A percentile compares a stretch with the other conserved stretches of the same genome.
Evolutionary conservation across 495 filamentous ascomycete genomes (phyloP).

Genomic region (Penicillium macrosclerotiorum): DNA sequence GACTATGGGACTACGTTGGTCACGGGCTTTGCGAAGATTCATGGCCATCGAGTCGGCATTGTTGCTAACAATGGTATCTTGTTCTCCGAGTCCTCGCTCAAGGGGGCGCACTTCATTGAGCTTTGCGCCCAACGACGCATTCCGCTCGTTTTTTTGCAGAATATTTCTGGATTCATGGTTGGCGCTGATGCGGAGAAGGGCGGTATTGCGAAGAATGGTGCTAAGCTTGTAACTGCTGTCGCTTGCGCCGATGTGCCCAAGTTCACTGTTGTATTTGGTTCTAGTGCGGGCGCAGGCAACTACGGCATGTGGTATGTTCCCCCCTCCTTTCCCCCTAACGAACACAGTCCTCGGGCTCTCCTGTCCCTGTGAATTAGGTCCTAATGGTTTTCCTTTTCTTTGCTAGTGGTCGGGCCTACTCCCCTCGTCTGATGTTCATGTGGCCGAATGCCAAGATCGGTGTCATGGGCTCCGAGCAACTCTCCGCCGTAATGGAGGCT

Average conservation of each 20-base stretch:
- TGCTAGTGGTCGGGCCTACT: constrained; percentile 82
- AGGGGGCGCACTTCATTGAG: constrained; percentile 97
- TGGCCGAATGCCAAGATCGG: constrained; percentile 96
- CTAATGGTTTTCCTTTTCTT: constrained; percentile 4
- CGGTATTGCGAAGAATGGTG: constrained; percentile 97
- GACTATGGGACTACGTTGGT: constrained; percentile 89
- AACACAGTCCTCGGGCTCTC: too few relatives aligned
- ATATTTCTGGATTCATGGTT: constrained; percentile 98
- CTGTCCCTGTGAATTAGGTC: too few relatives aligned
- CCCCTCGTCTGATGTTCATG: constrained; percentile 88
- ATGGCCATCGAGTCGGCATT: constrained; percentile 89
- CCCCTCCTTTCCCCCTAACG: neutral
- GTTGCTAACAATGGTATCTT: constrained; percentile 96
- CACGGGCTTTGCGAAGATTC: constrained; percentile 88
- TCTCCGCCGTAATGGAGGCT: constrained; percentile 89
- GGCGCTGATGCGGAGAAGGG: constrained; percentile 88
- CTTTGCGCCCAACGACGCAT: constrained; percentile 90
- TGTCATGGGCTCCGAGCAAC: constrained; percentile 95
- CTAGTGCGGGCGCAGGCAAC: constrained; percentile 70
- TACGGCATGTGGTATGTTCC: constrained; percentile 76
- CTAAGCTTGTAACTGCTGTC: constrained; percentile 94
- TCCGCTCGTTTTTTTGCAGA: constrained; percentile 90
- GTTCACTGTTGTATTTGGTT: constrained; percentile 91
- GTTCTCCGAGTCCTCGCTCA: constrained; percentile 87
- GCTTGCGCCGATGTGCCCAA: constrained; percentile 95